Percentiles rank a stretch among this genome's conserved stretches.
Evolutionary conservation across 1,284 basidiomycete genomes (phyloP).

Genomic region (Heterobasidion annosum): DNA sequence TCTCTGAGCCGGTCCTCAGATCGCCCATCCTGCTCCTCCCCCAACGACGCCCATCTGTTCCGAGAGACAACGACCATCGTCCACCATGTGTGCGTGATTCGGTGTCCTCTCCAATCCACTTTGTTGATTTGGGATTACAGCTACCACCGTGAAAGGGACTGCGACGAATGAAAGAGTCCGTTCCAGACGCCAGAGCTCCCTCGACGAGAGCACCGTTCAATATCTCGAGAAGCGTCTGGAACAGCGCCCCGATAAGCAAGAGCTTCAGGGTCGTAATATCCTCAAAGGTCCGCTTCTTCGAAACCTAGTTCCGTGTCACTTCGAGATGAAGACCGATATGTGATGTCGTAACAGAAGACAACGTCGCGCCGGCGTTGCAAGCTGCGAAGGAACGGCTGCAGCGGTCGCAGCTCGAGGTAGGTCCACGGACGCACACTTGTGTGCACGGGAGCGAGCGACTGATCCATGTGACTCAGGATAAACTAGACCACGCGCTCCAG

Average conservation of each 20-base stretch:
- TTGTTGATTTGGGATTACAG: neutral
- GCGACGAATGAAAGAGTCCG: neutral
- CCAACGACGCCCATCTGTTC: neutral
- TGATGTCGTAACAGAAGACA: conserved; percentile 37
- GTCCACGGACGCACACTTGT: conserved; percentile 5
- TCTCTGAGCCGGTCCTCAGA: neutral
- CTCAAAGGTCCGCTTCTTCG: conserved; percentile 47
- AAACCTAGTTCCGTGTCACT: neutral
- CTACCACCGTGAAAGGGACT: neutral
- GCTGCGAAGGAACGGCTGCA: conserved; percentile 60
- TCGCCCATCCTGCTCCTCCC: neutral
- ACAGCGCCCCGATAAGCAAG: conserved; percentile 49
- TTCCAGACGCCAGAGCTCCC: conserved; percentile 22
- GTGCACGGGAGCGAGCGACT: neutral
- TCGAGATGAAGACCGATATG: neutral
- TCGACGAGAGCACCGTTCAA: conserved; percentile 31
- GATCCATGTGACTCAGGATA: conserved; percentile 35
- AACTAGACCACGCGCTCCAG: conserved; percentile 58
- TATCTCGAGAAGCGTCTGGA: conserved; percentile 52
- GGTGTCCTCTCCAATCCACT: too few species aligned
- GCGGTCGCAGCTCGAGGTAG: conserved; percentile 59
- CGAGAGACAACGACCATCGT: too few species aligned
- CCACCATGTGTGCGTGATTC: neutral
- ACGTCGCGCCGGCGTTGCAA: conserved; percentile 62
- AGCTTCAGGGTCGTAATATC: conserved; percentile 68